These are phyloP conservation scores for Penicillium crustosum DNA, from an alignment of 2,329 filamentous ascomycete genomes.

Conservation along the genomic window DNA sequence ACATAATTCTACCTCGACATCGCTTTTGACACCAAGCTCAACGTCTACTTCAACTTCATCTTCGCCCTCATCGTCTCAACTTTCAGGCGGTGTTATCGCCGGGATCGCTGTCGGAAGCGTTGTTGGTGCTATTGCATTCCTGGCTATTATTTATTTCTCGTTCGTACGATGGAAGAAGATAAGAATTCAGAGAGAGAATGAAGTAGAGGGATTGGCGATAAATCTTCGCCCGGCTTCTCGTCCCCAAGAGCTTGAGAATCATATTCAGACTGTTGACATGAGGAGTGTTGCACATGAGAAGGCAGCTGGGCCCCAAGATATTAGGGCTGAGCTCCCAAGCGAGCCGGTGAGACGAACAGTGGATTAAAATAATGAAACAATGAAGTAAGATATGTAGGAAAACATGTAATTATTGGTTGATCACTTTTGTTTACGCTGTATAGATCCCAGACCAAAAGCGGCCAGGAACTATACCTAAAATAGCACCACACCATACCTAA, in stretches of 20 bases:
- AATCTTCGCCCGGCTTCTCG: neutral
- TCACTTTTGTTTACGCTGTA: neutral
- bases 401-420: neutral
- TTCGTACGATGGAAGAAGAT: no score
- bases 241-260: neutral
- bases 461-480: neutral
- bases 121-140: neutral
- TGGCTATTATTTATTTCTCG: neutral
- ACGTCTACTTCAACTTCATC: neutral
- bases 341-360: neutral
- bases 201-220: neutral
- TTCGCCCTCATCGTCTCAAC: neutral
- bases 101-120: neutral
- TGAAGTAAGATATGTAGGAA: neutral
- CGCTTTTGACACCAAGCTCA: neutral
- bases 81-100: neutral
- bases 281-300: neutral
- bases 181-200: neutral
- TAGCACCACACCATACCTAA: neutral
- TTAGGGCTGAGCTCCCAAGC: neutral
- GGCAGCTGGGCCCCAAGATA: neutral
- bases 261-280: neutral
- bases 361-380: neutral
- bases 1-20: neutral
- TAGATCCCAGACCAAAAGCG: conserved; percentile 1